These are phyloP conservation scores for Penicillium pulvis DNA, from an alignment of 495 filamentous ascomycete species.

Conservation along the genomic window DNA sequence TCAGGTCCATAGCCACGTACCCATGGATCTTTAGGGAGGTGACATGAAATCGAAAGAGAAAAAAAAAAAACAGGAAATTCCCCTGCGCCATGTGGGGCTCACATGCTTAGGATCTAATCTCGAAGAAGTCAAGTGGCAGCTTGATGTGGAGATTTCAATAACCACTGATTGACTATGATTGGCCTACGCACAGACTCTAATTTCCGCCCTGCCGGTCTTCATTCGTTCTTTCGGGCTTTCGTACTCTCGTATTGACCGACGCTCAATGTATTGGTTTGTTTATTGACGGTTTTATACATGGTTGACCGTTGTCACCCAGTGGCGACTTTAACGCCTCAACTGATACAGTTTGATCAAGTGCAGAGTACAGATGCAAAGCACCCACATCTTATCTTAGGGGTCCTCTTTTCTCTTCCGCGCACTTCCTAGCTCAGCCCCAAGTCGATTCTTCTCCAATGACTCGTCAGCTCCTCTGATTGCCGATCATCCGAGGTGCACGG, in stretches of 20 bases:
- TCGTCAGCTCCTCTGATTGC: neutral
- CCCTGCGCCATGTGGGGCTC: conserved; percentile 24
- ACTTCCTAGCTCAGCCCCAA: neutral
- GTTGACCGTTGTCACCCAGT: no score
- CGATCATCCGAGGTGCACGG: conserved; percentile 5
- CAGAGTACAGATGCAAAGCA: neutral
- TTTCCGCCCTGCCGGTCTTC: conserved; percentile 32
- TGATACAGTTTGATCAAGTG: neutral
- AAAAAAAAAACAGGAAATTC: conserved; percentile 20
- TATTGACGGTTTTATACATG: neutral
- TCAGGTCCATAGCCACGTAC: neutral
- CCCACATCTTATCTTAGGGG: neutral
- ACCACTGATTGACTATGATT: conserved; percentile 1
- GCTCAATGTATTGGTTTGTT: no score
- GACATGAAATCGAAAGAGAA: neutral
- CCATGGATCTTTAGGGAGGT: neutral
- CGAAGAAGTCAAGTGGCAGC: conserved; percentile 17
- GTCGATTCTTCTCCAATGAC: neutral
- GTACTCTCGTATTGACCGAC: no score
- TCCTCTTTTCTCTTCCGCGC: neutral
- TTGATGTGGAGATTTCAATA: conserved; percentile 1
- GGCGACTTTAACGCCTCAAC: no score
- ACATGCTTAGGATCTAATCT: conserved; percentile 11
- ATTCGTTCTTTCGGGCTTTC: neutral
- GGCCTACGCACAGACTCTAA: conserved; percentile 8